Conservation (phyloP, 225 moss, liverwort and hornwort species). For the Takakia lepidozioides region DNA sequence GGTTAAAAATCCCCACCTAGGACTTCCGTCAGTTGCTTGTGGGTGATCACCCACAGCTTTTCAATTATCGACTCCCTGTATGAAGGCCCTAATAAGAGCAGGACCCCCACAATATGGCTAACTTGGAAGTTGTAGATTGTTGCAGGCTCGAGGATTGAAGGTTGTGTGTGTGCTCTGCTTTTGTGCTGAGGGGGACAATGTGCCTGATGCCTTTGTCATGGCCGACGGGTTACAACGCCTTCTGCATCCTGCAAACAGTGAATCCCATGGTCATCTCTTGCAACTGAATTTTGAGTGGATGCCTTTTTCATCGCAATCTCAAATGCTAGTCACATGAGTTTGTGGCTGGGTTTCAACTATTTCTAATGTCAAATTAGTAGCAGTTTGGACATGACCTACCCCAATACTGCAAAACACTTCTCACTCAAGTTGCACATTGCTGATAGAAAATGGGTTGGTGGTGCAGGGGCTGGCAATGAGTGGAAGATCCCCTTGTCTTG, state of each 20-base stretch:
- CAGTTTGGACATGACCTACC: too few relatives aligned
- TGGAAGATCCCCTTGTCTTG: conserved; percentile 81
- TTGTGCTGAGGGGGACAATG: conserved; percentile 92
- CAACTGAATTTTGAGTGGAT: background rate
- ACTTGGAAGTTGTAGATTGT: conserved; percentile 9
- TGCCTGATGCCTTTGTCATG: conserved; percentile 79
- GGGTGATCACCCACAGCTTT: too few relatives aligned
- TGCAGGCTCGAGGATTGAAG: conserved; percentile 83
- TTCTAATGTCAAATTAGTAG: background rate
- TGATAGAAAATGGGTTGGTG: conserved; percentile 13
- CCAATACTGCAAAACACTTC: too few relatives aligned
- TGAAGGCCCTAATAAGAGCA: too few relatives aligned
- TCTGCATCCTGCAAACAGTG: conserved; percentile 23
- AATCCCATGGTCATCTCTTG: conserved; percentile 16
- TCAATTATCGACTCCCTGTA: too few relatives aligned
- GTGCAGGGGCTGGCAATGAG: conserved; percentile 24
- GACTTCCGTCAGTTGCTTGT: too few relatives aligned
- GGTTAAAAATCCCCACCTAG: too few relatives aligned
- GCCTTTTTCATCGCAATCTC: background rate
- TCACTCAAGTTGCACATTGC: conserved; percentile 1
- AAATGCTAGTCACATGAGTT: background rate
- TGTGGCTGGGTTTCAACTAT: background rate
- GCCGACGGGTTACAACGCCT: conserved; percentile 58
- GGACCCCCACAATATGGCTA: background rate
- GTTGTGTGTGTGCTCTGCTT: conserved; percentile 78